Percentiles rank a stretch among this genome's conserved stretches.
Conservation (phyloP, 148 eudicot species). For the Diospyros lotus region DNA sequence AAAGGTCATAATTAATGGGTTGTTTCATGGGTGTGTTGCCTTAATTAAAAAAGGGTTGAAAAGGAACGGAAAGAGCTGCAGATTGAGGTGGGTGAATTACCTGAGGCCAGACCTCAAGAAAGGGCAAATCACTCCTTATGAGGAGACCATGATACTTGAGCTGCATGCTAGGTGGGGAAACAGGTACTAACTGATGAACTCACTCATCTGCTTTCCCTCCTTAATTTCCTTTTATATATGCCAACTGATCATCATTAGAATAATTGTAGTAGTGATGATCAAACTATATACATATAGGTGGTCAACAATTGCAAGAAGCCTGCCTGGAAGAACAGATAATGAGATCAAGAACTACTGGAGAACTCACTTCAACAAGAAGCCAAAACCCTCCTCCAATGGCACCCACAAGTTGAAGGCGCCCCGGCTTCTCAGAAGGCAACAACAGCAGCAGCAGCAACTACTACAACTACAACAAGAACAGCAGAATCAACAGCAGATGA, state of each 20-base stretch:
- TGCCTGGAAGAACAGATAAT: slow-evolving; percentile 80
- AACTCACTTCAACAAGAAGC: slow-evolving; percentile 75
- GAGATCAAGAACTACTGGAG: slow-evolving; percentile 88
- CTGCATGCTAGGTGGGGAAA: slow-evolving; percentile 84
- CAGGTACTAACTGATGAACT: slow-evolving; percentile 32
- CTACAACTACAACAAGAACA: too few relatives aligned
- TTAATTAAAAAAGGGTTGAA: slow-evolving; percentile 30
- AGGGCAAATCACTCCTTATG: slow-evolving; percentile 70
- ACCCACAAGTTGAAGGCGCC: slow-evolving; percentile 30
- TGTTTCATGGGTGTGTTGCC: background rate
- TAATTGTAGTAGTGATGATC: too few relatives aligned
- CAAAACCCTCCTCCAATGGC: slow-evolving; percentile 19
- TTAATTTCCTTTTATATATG: background rate
- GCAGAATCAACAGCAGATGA: slow-evolving; percentile 15
- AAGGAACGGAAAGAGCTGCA: slow-evolving; percentile 61
- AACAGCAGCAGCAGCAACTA: slow-evolving; percentile 29
- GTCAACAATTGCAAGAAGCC: slow-evolving; percentile 76
- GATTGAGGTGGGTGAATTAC: slow-evolving; percentile 67
- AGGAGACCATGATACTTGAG: slow-evolving; percentile 53
- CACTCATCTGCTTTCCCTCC: background rate
- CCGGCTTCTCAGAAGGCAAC: slow-evolving; percentile 39
- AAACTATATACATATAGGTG: slow-evolving; percentile 37
- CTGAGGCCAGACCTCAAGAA: slow-evolving; percentile 75
- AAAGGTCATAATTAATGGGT: too few relatives aligned
- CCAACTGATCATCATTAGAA: too few relatives aligned